phyloP scores from a whole-genome alignment of 2,329 filamentous ascomycete genomes.

The Fusarium kyushuense region DNA sequence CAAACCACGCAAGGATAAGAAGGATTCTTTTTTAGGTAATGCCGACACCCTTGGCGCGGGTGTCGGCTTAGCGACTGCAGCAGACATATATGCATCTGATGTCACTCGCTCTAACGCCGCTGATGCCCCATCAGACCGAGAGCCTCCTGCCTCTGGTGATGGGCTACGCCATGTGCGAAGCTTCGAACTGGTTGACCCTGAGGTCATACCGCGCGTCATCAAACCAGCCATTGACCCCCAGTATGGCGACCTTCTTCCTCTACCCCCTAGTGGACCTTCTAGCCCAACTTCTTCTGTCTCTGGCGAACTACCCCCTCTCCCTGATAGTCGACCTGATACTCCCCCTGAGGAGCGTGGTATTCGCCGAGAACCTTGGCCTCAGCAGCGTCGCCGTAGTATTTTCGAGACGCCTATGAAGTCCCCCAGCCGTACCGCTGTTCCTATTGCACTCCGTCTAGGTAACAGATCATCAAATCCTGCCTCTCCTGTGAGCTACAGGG shows the following conservation, averaged over 20 bases:
- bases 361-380: slow-evolving; percentile 56
- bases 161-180: slow-evolving; percentile 42
- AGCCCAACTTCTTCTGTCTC: slow-evolving; percentile 56
- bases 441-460: slow-evolving; percentile 66
- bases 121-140: slow-evolving; percentile 57
- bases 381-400: slow-evolving; percentile 63
- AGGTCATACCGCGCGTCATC: slow-evolving; percentile 68
- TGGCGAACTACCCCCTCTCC: slow-evolving; percentile 64
- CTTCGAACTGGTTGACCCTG: slow-evolving; percentile 64
- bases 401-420: slow-evolving; percentile 63
- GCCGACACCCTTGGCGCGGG: slow-evolving; percentile 77
- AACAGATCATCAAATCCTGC: slow-evolving; percentile 58
- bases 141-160: slow-evolving; percentile 48
- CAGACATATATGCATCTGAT: slow-evolving; percentile 56
- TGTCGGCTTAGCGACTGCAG: slow-evolving; percentile 71
- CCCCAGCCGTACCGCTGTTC: slow-evolving; percentile 69
- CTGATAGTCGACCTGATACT: slow-evolving; percentile 70
- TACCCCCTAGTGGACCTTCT: slow-evolving; percentile 70
- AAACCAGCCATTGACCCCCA: slow-evolving; percentile 75
- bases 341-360: slow-evolving; percentile 62
- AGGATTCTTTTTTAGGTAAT: slow-evolving; percentile 78
- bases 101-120: slow-evolving; percentile 60
- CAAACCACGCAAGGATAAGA: slow-evolving; percentile 58
- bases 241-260: slow-evolving; percentile 72
- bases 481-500: slow-evolving; percentile 56